Evolutionary conservation across 2,329 filamentous ascomycete genomes (phyloP).

Genomic region (Pleomassaria siparia): DNA sequence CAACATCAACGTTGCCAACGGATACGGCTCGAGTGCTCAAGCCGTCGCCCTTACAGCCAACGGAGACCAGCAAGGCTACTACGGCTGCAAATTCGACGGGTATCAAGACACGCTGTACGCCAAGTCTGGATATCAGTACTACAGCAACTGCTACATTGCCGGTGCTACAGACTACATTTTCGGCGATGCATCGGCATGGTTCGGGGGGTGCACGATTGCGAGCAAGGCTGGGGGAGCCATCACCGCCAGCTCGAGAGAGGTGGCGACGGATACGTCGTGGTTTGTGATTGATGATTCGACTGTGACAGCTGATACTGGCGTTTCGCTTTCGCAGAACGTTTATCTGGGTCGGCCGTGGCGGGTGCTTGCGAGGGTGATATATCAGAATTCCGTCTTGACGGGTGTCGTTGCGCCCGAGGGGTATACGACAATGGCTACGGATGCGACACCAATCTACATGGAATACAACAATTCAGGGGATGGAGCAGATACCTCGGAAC

Average conservation of each 20-base stretch:
- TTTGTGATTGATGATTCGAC: conserved; percentile 55
- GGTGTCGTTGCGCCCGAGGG: conserved; percentile 58
- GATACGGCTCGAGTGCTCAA: conserved; percentile 23
- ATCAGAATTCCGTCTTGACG: conserved; percentile 52
- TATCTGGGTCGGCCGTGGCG: conserved; percentile 56
- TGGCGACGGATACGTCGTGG: conserved; percentile 34
- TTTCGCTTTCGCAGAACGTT: conserved; percentile 37
- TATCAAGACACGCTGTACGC: conserved; percentile 53
- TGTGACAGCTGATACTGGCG: conserved; percentile 40
- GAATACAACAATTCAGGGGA: conserved; percentile 60
- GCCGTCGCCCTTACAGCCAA: conserved; percentile 54
- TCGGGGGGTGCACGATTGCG: conserved; percentile 43
- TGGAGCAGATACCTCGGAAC: conserved; percentile 51
- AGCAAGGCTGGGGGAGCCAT: conserved; percentile 10
- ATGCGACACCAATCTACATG: conserved; percentile 42
- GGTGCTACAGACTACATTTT: conserved; percentile 60
- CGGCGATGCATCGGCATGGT: conserved; percentile 52
- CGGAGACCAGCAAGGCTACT: conserved; percentile 53
- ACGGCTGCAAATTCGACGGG: conserved; percentile 54
- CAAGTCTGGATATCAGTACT: conserved; percentile 52
- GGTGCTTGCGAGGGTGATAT: conserved; percentile 48
- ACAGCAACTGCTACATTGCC: conserved; percentile 55
- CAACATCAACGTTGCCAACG: conserved; percentile 58
- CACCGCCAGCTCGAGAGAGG: conserved; percentile 12
- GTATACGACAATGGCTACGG: conserved; percentile 51